Evolutionary conservation across 805 yeast species (phyloP).

Genomic region (Ogataea nitratoaversa): DNA sequence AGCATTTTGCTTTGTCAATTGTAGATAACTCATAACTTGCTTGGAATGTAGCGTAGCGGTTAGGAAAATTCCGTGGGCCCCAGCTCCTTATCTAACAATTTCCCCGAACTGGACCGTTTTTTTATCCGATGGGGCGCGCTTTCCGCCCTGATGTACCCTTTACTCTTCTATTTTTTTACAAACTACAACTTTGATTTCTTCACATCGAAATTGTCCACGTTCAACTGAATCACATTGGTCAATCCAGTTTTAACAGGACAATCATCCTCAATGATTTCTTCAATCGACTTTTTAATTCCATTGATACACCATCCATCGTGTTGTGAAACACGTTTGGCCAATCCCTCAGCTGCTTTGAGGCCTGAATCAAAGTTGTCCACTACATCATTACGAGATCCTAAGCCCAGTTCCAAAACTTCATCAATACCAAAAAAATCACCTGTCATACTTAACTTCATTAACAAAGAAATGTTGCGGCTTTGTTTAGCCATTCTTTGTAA

Average conservation of each 20-base stretch:
- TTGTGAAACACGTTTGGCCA: conserved; percentile 44
- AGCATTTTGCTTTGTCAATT: no score
- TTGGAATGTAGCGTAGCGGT: no score
- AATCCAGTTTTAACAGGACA: conserved; percentile 41
- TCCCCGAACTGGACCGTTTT: background rate
- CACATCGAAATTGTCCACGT: conserved; percentile 3
- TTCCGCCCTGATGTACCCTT: no score
- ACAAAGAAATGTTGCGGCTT: conserved; percentile 50
- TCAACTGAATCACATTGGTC: conserved; percentile 39
- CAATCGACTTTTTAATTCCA: conserved; percentile 59
- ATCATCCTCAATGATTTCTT: conserved; percentile 36
- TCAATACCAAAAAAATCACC: conserved; percentile 51
- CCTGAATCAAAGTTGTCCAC: conserved; percentile 46
- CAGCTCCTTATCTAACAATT: conserved; percentile 1
- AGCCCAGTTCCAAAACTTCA: conserved; percentile 56
- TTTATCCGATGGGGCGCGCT: no score
- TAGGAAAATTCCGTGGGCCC: background rate
- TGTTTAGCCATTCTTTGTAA: conserved; percentile 60
- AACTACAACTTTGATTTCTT: background rate
- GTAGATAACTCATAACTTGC: no score
- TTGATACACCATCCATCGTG: conserved; percentile 56
- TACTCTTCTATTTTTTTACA: no score
- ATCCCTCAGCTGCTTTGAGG: conserved; percentile 40
- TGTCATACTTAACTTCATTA: conserved; percentile 58
- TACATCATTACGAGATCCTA: conserved; percentile 40